phyloP scores from a whole-genome alignment of 1,284 basidiomycete genomes.

The Singerocomus rubriflavus region DNA sequence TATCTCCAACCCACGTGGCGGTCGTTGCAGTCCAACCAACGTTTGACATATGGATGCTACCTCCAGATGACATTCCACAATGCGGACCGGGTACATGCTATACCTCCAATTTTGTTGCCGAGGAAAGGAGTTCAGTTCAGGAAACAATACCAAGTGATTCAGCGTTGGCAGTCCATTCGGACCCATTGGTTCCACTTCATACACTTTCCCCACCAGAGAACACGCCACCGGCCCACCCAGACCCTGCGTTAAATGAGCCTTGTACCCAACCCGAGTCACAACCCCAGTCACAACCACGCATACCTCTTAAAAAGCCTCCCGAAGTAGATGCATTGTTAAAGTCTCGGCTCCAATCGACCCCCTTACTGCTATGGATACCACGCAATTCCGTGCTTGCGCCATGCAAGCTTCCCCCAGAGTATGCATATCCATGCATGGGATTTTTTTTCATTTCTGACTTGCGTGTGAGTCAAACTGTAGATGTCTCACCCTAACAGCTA shows the following conservation, averaged over 20 bases:
- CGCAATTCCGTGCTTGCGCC: constrained; percentile 19
- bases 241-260: background rate
- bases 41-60: background rate
- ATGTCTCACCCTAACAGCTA: background rate
- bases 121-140: background rate
- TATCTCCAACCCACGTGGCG: background rate
- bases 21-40: background rate
- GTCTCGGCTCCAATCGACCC: constrained; percentile 15
- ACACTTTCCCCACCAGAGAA: background rate
- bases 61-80: background rate
- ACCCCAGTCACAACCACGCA: constrained; percentile 2
- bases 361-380: constrained; percentile 29
- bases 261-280: too few relatives aligned
- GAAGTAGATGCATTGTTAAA: constrained; percentile 26
- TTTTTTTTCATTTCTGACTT: constrained; percentile 31
- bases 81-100: background rate
- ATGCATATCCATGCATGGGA: constrained; percentile 29
- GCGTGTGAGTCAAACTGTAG: constrained; percentile 22
- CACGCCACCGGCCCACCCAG: background rate
- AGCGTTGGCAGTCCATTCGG: background rate
- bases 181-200: background rate
- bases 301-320: constrained; percentile 23
- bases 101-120: background rate
- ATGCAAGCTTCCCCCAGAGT: constrained; percentile 19
- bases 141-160: background rate